Conservation (phyloP, 306 rosid species). For the Ormosia emarginata region DNA sequence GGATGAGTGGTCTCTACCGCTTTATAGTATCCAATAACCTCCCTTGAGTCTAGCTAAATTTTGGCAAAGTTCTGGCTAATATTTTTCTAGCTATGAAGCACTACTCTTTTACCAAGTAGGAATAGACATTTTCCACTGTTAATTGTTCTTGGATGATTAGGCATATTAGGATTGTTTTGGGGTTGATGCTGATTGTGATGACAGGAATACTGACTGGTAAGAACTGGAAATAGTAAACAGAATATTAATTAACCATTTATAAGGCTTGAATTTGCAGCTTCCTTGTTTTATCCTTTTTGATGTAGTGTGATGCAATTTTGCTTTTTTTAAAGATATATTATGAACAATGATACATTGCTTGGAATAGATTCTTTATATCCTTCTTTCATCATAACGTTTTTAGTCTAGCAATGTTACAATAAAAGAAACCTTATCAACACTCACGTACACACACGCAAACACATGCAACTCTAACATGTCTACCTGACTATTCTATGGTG, state of each 20-base stretch:
- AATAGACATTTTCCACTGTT: conserved; percentile 1
- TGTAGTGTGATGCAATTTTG: neutral
- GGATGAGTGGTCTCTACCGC: neutral
- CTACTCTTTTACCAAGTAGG: neutral
- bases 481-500: neutral
- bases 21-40: neutral
- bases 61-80: neutral
- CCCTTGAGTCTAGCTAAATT: neutral
- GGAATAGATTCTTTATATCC: neutral
- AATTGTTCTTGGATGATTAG: neutral
- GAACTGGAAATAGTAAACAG: neutral
- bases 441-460: neutral
- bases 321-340: neutral
- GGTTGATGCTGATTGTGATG: neutral
- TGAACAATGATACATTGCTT: neutral
- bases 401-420: neutral
- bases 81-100: neutral
- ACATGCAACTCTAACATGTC: neutral
- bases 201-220: neutral
- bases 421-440: conserved; percentile 9
- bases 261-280: neutral
- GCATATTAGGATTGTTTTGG: neutral
- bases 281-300: neutral
- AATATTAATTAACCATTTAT: neutral
- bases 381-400: neutral